Conservation (phyloP, 192 early-diverging fungal species). For the Backusella morwellensis region DNA sequence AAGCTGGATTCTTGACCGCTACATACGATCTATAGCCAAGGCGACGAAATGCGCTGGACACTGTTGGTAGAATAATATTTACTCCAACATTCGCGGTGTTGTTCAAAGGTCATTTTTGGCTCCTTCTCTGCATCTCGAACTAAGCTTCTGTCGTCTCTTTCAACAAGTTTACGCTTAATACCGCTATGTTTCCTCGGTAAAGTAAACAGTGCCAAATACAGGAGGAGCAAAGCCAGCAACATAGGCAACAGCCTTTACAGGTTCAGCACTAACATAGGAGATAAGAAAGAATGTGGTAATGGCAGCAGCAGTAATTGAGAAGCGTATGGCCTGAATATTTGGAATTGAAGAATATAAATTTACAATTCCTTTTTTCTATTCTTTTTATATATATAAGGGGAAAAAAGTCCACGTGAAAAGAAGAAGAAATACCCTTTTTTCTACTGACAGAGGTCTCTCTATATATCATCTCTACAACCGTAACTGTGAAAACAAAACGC, state of each 20-base stretch:
- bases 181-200: conserved; percentile 56
- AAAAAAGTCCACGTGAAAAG: neutral
- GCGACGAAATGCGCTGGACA: too few species aligned
- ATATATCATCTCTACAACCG: neutral
- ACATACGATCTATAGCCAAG: too few species aligned
- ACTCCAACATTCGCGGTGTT: too few species aligned
- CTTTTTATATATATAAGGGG: neutral
- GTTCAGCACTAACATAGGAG: neutral
- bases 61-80: too few species aligned
- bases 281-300: neutral
- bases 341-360: neutral
- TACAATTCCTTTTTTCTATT: neutral
- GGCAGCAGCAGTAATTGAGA: neutral
- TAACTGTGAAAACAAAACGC: neutral
- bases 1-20: too few species aligned
- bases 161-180: too few species aligned
- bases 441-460: neutral
- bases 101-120: too few species aligned
- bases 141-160: too few species aligned
- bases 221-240: conserved; percentile 53
- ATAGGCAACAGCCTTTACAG: conserved; percentile 71
- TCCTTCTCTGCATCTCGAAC: too few species aligned
- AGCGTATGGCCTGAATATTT: neutral
- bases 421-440: neutral
- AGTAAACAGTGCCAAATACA: conserved; percentile 68